phyloP scores from a whole-genome alignment of 2,329 filamentous ascomycete genomes.

The Neophaeococcomyces mojaviensis region DNA sequence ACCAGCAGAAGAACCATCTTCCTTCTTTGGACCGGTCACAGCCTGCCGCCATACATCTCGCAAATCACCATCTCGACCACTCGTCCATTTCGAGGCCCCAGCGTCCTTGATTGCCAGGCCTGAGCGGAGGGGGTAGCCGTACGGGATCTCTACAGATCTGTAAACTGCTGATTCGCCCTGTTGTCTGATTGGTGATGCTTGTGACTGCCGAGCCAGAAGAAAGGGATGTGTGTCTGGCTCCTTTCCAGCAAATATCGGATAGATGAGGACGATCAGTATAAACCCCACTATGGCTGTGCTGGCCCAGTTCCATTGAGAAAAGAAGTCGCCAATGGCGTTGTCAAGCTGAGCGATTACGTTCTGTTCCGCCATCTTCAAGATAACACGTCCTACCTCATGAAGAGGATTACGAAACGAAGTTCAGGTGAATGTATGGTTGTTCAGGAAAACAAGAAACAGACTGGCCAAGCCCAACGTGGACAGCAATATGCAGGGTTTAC shows the following conservation, averaged over 20 bases:
- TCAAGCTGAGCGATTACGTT: slow-evolving; percentile 17
- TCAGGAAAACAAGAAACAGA: background rate
- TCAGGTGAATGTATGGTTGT: background rate
- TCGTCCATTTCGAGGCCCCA: slow-evolving; percentile 72
- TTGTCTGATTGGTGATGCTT: slow-evolving; percentile 69
- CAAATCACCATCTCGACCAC: slow-evolving; percentile 79
- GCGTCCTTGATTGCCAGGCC: slow-evolving; percentile 77
- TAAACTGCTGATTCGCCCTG: slow-evolving; percentile 80
- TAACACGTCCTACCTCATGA: background rate
- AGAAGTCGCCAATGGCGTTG: slow-evolving; percentile 19
- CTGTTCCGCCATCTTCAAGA: slow-evolving; percentile 13
- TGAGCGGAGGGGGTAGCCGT: slow-evolving; percentile 70
- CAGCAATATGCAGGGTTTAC: background rate
- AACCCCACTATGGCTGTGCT: slow-evolving; percentile 64
- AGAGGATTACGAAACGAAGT: background rate
- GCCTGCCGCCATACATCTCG: slow-evolving; percentile 82
- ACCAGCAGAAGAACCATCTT: slow-evolving; percentile 49
- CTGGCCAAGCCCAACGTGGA: background rate
- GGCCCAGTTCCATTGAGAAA: slow-evolving; percentile 62
- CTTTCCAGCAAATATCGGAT: slow-evolving; percentile 60
- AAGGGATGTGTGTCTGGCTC: slow-evolving; percentile 91
- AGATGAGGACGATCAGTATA: slow-evolving; percentile 61
- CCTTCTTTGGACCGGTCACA: slow-evolving; percentile 55
- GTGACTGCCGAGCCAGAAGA: slow-evolving; percentile 76
- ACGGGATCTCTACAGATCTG: slow-evolving; percentile 73